phyloP scores from a whole-genome alignment of 257 asterid species.

The Solanum chmielewskii region DNA sequence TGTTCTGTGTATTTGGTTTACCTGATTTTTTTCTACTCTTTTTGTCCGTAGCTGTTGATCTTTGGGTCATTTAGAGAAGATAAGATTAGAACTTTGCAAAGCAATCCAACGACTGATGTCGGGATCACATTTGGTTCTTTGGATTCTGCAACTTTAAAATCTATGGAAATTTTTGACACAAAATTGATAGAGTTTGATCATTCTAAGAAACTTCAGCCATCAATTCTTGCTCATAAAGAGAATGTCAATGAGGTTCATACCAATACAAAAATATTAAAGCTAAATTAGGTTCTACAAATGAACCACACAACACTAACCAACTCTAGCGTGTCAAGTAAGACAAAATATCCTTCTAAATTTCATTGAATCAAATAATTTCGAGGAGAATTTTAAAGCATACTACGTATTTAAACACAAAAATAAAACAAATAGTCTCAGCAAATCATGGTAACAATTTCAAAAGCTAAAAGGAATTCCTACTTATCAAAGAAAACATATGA shows the following conservation, averaged over 20 bases:
- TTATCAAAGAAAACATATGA: too few relatives aligned
- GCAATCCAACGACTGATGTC: constrained; percentile 23
- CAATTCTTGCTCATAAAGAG: constrained; percentile 5
- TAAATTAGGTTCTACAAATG: background rate
- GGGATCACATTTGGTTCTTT: constrained; percentile 50
- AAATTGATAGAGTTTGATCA: constrained; percentile 11
- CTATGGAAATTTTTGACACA: constrained; percentile 37
- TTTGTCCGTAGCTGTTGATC: constrained; percentile 38
- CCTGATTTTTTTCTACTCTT: background rate
- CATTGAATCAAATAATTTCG: background rate
- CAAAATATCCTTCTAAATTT: too few relatives aligned
- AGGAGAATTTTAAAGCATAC: background rate
- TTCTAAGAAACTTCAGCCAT: constrained; percentile 11
- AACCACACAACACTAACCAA: background rate
- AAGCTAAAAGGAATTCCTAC: background rate
- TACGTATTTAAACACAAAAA: background rate
- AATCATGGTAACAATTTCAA: background rate
- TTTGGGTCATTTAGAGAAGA: constrained; percentile 82
- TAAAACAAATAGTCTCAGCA: background rate
- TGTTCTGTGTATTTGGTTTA: background rate
- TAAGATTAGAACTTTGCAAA: constrained; percentile 46
- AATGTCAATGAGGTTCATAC: background rate
- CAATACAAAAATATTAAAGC: background rate
- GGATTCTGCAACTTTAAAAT: constrained; percentile 48
- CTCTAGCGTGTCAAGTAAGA: background rate